These are phyloP conservation scores for Yarrowia deformans DNA, from an alignment of 805 yeast genomes.

Conservation along the genomic window DNA sequence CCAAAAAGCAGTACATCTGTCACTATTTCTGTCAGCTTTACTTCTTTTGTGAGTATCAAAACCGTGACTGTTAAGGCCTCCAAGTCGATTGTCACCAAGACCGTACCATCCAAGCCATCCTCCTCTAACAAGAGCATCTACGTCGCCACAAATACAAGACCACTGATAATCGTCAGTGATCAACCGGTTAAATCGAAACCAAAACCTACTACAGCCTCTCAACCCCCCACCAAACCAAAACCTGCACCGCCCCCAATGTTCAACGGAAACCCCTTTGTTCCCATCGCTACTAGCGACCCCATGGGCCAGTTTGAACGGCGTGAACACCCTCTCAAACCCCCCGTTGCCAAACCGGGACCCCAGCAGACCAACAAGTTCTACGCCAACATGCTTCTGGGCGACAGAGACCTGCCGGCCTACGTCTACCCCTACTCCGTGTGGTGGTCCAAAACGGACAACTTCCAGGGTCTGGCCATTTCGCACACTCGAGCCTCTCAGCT, in stretches of 20 bases:
- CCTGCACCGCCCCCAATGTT: slow-evolving; percentile 2
- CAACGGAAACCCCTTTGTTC: slow-evolving; percentile 34
- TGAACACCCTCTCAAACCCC: slow-evolving; percentile 32
- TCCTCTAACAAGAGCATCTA: slow-evolving; percentile 5
- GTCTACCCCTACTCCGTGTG: slow-evolving; percentile 73
- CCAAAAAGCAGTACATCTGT: slow-evolving; percentile 1
- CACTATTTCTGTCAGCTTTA: slow-evolving; percentile 2
- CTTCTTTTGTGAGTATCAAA: slow-evolving; percentile 5
- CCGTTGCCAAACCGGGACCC: slow-evolving; percentile 20
- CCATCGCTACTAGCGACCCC: slow-evolving; percentile 23
- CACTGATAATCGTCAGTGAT: background rate
- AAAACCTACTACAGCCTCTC: too few relatives aligned
- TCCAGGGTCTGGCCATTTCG: slow-evolving; percentile 68
- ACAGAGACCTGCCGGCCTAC: slow-evolving; percentile 62
- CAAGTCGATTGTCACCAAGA: too few relatives aligned
- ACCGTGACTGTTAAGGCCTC: background rate
- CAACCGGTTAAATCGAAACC: too few relatives aligned
- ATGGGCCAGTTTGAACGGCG: slow-evolving; percentile 31
- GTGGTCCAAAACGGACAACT: slow-evolving; percentile 56
- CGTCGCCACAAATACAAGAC: background rate
- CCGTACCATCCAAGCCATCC: background rate
- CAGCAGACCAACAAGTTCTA: slow-evolving; percentile 73
- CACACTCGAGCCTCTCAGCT: slow-evolving; percentile 59
- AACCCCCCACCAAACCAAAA: background rate
- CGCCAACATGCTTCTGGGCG: slow-evolving; percentile 65